Evolutionary conservation across 805 yeast species (phyloP), one percentile per base, ranked within the genome.

Genomic region (Barnettozyma populi): DNA sequence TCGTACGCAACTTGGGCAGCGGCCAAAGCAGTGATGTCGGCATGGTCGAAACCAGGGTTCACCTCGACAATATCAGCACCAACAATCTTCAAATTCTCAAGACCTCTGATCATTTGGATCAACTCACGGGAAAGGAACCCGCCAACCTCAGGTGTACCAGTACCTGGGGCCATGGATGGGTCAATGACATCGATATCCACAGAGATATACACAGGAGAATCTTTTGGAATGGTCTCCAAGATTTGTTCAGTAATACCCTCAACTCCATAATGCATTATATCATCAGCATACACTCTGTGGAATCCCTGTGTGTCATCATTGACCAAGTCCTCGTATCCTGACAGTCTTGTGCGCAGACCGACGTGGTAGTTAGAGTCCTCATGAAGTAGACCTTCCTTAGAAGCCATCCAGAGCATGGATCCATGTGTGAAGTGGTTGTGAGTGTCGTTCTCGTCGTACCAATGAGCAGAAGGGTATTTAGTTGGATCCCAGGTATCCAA

Each of bases 41-140:
- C 80, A 49, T 70, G 72, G 61, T 83, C 89, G 59, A 67, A 83
- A 11, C 79, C 74, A 6, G 88, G 88, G 29, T 81, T 72, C 11
- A 82, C 88, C 62, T 86, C 92, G 3, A 86, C 92, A 27, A 85
- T 73, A 57, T 85, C 94, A 13, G 84, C 88, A 20, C 92, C 92
- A 4, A 85, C 80, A 37, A 85, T 51, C 49, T 80, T 73, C 48
- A 84, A 64, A 1, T 79, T 80, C 41, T 78, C 80, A 16, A 86
- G 64, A 1, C 78, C 80, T 47, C 86, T 82, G 39, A 85, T 54
- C 21, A 84, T 64, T 7, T 73, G 67, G 51, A 82, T 72, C 32
- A 84, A 66, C 59, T 85, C 92, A 41, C 92, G 70, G 0, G 84
- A 69, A 13, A 80, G 73, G 72, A 84, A 76, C 2, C 94, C 94